Base-by-base conservation (phyloP, 179 eudicot species). In the Nepenthes alata region DNA sequence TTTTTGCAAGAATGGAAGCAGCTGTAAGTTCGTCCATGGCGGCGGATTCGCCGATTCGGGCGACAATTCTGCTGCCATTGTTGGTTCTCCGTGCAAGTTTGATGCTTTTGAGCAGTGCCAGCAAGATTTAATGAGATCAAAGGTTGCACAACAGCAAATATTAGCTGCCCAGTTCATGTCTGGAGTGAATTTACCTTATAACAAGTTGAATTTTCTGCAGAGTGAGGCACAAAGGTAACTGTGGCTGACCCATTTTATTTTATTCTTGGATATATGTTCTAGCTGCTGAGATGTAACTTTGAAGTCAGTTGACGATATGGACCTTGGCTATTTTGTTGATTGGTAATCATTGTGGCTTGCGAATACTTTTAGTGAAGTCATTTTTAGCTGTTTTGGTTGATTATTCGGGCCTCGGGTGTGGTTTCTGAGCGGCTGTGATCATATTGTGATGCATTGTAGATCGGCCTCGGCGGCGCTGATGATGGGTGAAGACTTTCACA, bases 401-500 rank as follows among this genome's bases (percentile, higher is more conserved):
- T 36, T 64, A 4, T 59, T 34, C 38, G 47, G 14, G n/a, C 51
- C 25, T 48, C 53, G 34, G n/a, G 12, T 35, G 53, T 53, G 6
- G 37, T 37, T 60, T 64, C 25, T 53, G 37, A 14, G 61, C 38
- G 57, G 39, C 56, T 25, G 53, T 62, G n/a, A 37, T 66, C 45
- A 8, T 38, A 59, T 59, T 63, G 37, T 38, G 37, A 53, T 68
- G 55, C 53, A 57, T 62, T 67, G 62, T 77, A 84, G 95, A 84
- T 84, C 88, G 36, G 77, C 82, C 8, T 79, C 90, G 11, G 88
- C 94, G 2, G 82, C 86, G 56, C 68, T 86, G 72, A 75, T 81
- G 86, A 84, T 83, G 79, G 80, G 80, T 1, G 89, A 89, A 1
- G 91, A 89, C 7, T 70, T 78, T 67, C 83, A 72, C 59, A 79